Base-by-base conservation (phyloP, 305 asterid genomes). In the Solanum chacoense region DNA sequence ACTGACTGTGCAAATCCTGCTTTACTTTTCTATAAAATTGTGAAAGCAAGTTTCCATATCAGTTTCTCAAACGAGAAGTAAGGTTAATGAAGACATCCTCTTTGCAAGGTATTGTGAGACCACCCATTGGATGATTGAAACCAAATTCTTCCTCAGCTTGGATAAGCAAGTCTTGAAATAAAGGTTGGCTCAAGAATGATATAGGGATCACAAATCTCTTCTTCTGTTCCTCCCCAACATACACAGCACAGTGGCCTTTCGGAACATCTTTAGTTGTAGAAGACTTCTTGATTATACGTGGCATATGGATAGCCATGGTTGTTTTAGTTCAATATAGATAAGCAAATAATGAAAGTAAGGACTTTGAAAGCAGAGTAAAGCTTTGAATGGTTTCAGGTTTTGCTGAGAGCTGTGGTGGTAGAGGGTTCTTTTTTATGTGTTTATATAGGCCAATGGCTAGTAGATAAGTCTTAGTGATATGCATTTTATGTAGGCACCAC, bases 81-180 rank as follows among this genome's bases (percentile, higher is more conserved):
- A 91, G 24, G 75, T 72, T 8, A 85, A 89, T 59, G 37, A 90
- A 91, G 16, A 79, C 12, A 34, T 36, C 84, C 88, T 86, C 80
- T 5, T 63, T 37, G 85, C 93, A 91, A 14, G 90, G 93, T 35
- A 90, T 87, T 11, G 93, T 91, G 35, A 91, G 90, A 32, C 90
- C 91, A 4, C 93, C 93, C 90, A 87, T 90, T 6, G 90, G 92
- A 85, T 90, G 92, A 79, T 85, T 34, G 85, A 85, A 91, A 11
- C 93, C 91, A 34, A 88, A 85, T 90, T 90, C 92, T 77, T 90
- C 91, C 86, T 91, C 90, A 1, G 88, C 72, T 83, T 83, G 86
- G 59, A 29, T 29, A 3, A 83, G 86, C 72, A 83, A 83, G 28
- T 83, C 88, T 3, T 87, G 89, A 71, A 50, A 83, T 50, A 29